Evolutionary conservation across 2,329 filamentous ascomycete genomes (phyloP).

Genomic region (Fusarium neocosmosporiellum): DNA sequence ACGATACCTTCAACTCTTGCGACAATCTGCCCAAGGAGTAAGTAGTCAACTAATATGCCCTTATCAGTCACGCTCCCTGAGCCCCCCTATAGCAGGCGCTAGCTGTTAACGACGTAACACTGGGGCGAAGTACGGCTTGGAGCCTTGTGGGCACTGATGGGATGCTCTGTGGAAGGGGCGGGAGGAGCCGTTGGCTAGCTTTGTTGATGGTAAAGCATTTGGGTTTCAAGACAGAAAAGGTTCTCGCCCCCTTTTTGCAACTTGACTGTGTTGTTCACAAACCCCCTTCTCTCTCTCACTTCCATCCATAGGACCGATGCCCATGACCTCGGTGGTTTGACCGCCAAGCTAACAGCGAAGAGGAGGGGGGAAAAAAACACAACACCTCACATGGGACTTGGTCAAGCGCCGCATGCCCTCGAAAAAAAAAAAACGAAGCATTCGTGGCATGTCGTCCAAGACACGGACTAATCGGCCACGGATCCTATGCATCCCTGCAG

Average conservation of each 20-base stretch:
- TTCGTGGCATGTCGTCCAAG: background rate
- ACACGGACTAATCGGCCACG: slow-evolving; percentile 12
- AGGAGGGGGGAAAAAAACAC: background rate
- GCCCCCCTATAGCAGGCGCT: too few species aligned
- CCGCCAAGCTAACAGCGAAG: background rate
- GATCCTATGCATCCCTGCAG: slow-evolving; percentile 21
- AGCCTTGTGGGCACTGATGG: too few species aligned
- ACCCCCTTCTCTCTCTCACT: background rate
- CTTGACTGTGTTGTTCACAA: background rate
- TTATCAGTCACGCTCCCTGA: too few species aligned
- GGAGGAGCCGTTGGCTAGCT: slow-evolving; percentile 32
- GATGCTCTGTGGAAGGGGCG: slow-evolving; percentile 9
- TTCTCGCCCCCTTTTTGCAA: background rate
- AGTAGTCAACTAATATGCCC: too few species aligned
- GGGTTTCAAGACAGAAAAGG: background rate
- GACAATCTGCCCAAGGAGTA: too few species aligned
- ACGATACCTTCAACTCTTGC: too few species aligned
- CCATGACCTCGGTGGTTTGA: background rate
- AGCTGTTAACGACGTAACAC: too few species aligned
- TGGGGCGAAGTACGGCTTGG: too few species aligned
- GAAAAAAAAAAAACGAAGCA: background rate
- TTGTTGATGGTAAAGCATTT: background rate
- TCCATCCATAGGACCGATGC: background rate
- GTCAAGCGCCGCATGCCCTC: background rate
- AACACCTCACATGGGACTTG: background rate